A percentile compares a stretch with the other conserved stretches of the same genome.
Conservation (phyloP, 352 stramenopile genomes). For the Pythium vanterpoolii region DNA sequence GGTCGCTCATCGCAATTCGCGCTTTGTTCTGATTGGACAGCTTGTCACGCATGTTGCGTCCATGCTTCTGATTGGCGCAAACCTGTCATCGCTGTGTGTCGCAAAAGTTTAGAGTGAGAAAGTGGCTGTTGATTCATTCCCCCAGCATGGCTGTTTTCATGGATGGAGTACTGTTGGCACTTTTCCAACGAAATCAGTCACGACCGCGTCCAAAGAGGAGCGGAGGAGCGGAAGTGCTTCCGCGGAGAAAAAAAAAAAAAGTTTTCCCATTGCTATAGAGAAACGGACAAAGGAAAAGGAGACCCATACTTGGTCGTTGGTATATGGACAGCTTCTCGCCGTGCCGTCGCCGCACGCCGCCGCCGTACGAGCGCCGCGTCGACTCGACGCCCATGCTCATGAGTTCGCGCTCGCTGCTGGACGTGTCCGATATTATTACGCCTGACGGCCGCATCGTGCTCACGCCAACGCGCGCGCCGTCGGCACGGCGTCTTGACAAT, state of each 20-base stretch:
- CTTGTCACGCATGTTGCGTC: neutral
- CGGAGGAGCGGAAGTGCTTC: neutral
- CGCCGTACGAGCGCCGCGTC: neutral
- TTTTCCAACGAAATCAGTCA: neutral
- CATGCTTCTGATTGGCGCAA: slow-evolving; percentile 1
- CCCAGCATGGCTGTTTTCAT: neutral
- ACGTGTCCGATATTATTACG: slow-evolving; percentile 24
- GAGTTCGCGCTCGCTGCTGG: slow-evolving; percentile 20
- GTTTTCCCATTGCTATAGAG: neutral
- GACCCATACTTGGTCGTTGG: neutral
- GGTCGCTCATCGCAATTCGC: neutral
- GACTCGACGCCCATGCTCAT: slow-evolving; percentile 32
- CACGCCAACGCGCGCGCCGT: slow-evolving; percentile 15
- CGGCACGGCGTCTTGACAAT: slow-evolving; percentile 1
- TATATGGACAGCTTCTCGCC: slow-evolving; percentile 19
- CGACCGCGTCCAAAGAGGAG: neutral
- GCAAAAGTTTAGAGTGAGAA: neutral
- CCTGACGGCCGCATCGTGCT: slow-evolving; percentile 24
- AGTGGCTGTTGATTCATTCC: neutral
- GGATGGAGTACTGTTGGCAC: neutral
- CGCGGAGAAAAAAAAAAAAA: neutral
- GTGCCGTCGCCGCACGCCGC: slow-evolving; percentile 10
- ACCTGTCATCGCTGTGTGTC: neutral
- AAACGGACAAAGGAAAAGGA: neutral
- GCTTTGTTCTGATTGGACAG: neutral